These are phyloP conservation scores for Vickermania spadyakhi DNA, from an alignment of 208 protist species.

Conservation along the genomic window DNA sequence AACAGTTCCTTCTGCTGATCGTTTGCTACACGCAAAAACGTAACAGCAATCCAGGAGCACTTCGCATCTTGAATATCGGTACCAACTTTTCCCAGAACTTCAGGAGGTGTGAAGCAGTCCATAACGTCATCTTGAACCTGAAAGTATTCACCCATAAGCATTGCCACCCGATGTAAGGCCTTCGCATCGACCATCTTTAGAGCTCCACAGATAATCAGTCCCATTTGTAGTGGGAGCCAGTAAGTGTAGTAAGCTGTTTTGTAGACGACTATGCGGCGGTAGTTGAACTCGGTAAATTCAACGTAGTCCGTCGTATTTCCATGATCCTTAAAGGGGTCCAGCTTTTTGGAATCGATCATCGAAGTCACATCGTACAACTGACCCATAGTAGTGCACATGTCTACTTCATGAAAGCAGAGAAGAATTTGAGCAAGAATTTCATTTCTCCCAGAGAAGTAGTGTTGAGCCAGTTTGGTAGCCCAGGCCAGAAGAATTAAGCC, in stretches of 20 bases:
- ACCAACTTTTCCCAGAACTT: constrained; percentile 95
- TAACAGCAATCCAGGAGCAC: constrained; percentile 95
- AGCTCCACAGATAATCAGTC: constrained; percentile 86
- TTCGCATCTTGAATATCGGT: constrained; percentile 98
- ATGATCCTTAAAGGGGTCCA: constrained; percentile 60
- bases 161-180: constrained; percentile 65
- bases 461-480: constrained; percentile 87
- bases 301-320: constrained; percentile 68
- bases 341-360: constrained; percentile 85
- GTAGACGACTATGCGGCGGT: constrained; percentile 93
- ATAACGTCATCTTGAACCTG: constrained; percentile 98
- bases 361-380: constrained; percentile 94
- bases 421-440: constrained; percentile 82
- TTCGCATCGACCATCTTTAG: constrained; percentile 39
- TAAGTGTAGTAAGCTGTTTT: constrained; percentile 98
- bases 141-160: constrained; percentile 96
- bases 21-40: constrained; percentile 52
- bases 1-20: constrained; percentile 54
- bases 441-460: constrained; percentile 82
- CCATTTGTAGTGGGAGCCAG: constrained; percentile 92
- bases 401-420: constrained; percentile 87
- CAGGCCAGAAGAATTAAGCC: constrained; percentile 90
- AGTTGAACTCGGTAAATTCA: constrained; percentile 82
- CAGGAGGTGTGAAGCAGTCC: constrained; percentile 94
- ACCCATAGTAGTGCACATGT: constrained; percentile 92